Percentiles rank a stretch among this genome's conserved stretches.
These are phyloP conservation scores for Backusella tuberculispora DNA, from an alignment of 192 early-diverging fungal genomes.

Conservation along the genomic window DNA sequence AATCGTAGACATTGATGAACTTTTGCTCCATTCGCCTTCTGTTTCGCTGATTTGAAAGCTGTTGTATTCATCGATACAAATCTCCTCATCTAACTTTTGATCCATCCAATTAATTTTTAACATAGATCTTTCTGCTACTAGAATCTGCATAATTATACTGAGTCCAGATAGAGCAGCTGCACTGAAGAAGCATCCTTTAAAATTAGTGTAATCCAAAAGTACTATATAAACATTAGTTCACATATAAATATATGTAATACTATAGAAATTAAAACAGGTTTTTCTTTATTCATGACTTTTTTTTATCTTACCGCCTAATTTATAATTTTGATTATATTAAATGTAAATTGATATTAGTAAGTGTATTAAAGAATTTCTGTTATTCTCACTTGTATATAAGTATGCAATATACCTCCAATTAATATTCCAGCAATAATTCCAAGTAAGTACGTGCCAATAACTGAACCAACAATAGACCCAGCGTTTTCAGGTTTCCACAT, in stretches of 20 bases:
- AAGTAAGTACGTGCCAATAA: neutral
- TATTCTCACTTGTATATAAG: neutral
- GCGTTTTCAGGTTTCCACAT: neutral
- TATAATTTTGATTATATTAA: neutral
- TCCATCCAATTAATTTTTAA: neutral
- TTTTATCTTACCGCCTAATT: neutral
- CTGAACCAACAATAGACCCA: slow-evolving; percentile 6
- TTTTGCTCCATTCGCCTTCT: slow-evolving; percentile 17
- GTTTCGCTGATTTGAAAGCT: slow-evolving; percentile 8
- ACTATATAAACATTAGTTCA: neutral
- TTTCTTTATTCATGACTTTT: neutral
- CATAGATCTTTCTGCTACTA: slow-evolving; percentile 1
- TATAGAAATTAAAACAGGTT: neutral
- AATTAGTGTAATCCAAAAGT: slow-evolving; percentile 1
- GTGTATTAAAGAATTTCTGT: neutral
- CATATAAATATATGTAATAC: neutral
- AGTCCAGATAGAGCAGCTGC: neutral
- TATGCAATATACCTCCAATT: neutral
- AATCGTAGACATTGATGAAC: slow-evolving; percentile 10
- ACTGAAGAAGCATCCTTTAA: neutral
- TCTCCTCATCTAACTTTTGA: neutral
- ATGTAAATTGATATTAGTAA: neutral
- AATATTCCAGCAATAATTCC: slow-evolving; percentile 6
- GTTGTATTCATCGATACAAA: neutral
- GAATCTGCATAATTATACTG: neutral